phyloP scores from a whole-genome alignment of 148 eudicot genomes.

The Drosera capensis region DNA sequence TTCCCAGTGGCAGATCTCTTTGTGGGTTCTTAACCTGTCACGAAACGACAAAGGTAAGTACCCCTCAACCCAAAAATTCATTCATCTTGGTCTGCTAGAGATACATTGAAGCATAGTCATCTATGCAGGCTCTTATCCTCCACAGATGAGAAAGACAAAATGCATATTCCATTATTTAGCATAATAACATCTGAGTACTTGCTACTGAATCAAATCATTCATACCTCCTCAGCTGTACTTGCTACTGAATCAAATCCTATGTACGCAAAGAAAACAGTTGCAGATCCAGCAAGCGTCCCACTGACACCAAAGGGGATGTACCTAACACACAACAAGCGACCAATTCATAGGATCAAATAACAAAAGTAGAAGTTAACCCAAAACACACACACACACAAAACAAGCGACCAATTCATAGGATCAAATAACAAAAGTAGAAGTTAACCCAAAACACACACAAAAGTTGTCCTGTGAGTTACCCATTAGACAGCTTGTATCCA shows the following conservation, averaged over 20 bases:
- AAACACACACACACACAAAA: background rate
- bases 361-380: background rate
- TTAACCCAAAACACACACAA: too few species aligned
- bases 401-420: background rate
- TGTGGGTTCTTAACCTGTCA: conserved; percentile 61
- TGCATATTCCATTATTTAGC: conserved; percentile 35
- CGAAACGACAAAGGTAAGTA: conserved; percentile 1
- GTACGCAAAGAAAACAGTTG: too few species aligned
- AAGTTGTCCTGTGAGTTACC: conserved; percentile 23
- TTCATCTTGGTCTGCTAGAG: background rate
- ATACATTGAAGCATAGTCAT: background rate
- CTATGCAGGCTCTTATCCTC: too few species aligned
- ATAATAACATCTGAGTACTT: too few species aligned
- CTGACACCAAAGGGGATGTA: conserved; percentile 45
- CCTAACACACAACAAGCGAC: conserved; percentile 9
- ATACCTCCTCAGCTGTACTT: conserved; percentile 54
- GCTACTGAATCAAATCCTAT: too few species aligned
- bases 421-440: background rate
- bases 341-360: background rate
- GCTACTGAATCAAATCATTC: conserved; percentile 48
- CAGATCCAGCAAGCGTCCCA: conserved; percentile 60
- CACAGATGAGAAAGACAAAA: too few species aligned
- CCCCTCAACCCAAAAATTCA: background rate
- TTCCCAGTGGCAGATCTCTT: conserved; percentile 53
- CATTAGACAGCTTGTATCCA: conserved; percentile 40